Conservation (phyloP, 2,329 filamentous ascomycete species). For the Plectosphaerella plurivora region DNA sequence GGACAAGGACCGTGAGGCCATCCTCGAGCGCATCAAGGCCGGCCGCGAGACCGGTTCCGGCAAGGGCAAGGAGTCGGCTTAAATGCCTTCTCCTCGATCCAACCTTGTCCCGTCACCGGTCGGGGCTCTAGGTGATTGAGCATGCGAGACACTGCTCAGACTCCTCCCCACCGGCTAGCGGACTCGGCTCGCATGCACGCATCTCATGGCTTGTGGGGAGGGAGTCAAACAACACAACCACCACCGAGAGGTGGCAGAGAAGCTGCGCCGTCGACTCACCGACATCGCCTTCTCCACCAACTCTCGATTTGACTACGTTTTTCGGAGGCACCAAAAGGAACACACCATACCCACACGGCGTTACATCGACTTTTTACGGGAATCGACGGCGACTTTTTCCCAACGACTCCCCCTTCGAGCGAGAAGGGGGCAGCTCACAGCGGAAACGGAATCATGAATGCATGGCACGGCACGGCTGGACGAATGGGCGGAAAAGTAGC, state of each 20-base stretch:
- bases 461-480: not conserved
- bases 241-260: not conserved
- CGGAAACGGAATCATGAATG: not conserved
- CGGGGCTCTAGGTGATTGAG: not conserved
- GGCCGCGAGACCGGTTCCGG: conserved; percentile 68
- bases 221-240: not conserved
- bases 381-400: not conserved
- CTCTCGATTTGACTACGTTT: not conserved
- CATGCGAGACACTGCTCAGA: not conserved
- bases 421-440: not conserved
- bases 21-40: conserved; percentile 78
- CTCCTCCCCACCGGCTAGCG: not conserved
- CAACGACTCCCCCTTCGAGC: not conserved
- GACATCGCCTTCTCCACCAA: not conserved
- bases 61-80: conserved; percentile 65
- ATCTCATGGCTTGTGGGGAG: conserved; percentile 3
- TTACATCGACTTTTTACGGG: not conserved
- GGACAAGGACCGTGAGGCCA: conserved; percentile 88
- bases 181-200: not conserved
- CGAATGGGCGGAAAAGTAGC: conserved; percentile 3
- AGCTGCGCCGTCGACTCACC: not conserved
- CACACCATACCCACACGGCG: not conserved
- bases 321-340: not conserved
- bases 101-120: not conserved
- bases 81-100: conserved; percentile 19